Evolutionary conservation across 805 yeast species (phyloP).

Genomic region (Kuraishia capsulata): DNA sequence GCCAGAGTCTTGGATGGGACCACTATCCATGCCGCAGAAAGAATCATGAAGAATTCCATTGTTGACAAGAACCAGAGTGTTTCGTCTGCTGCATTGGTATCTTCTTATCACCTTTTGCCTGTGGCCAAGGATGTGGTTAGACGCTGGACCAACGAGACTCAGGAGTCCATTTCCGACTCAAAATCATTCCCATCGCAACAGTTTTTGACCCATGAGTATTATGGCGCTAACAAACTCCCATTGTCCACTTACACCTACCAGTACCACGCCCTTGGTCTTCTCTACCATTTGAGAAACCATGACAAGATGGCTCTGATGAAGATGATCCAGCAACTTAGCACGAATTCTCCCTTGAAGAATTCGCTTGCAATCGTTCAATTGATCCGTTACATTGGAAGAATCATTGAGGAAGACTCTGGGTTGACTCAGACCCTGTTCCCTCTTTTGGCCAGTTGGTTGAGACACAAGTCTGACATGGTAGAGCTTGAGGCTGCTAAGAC

Average conservation of each 20-base stretch:
- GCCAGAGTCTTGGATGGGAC: slow-evolving; percentile 83
- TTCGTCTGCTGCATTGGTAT: slow-evolving; percentile 88
- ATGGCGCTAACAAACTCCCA: slow-evolving; percentile 46
- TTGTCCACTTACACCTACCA: slow-evolving; percentile 77
- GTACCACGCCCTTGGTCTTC: slow-evolving; percentile 89
- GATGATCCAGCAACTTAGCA: slow-evolving; percentile 68
- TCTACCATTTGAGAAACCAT: slow-evolving; percentile 80
- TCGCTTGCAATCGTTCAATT: slow-evolving; percentile 81
- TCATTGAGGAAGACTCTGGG: slow-evolving; percentile 64
- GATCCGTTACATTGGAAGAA: slow-evolving; percentile 70
- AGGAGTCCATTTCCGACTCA: slow-evolving; percentile 71
- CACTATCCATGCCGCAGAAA: slow-evolving; percentile 88
- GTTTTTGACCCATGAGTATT: slow-evolving; percentile 45
- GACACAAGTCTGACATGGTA: slow-evolving; percentile 81
- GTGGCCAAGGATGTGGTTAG: slow-evolving; percentile 87
- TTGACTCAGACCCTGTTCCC: slow-evolving; percentile 52
- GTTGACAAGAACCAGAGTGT: slow-evolving; percentile 85
- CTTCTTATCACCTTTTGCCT: slow-evolving; percentile 84
- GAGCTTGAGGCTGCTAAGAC: slow-evolving; percentile 87
- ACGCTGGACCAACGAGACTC: slow-evolving; percentile 90
- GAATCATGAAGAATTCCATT: slow-evolving; percentile 84
- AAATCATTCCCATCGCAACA: slow-evolving; percentile 43
- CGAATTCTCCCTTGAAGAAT: slow-evolving; percentile 51
- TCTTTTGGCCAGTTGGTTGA: slow-evolving; percentile 59
- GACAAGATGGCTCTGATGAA: slow-evolving; percentile 93